These are phyloP conservation scores for Neurospora sp. DNA, from an alignment of 495 filamentous ascomycete genomes.

Conservation along the genomic window DNA sequence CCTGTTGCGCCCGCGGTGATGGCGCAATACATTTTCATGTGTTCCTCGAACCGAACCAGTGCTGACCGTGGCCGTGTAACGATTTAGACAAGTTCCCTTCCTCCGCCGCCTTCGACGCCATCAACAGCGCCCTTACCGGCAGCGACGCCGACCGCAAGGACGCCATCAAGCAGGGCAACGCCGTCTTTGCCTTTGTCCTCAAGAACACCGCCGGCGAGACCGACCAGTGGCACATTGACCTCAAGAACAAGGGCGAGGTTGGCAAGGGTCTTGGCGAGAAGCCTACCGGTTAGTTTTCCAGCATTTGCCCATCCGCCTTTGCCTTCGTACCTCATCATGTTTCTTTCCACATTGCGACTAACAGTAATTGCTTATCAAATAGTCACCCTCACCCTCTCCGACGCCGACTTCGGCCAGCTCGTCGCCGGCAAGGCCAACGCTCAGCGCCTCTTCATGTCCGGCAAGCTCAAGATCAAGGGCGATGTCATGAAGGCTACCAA, in stretches of 20 bases:
- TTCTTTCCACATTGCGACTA: not conserved
- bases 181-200: constrained; percentile 81
- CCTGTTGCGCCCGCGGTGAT: not conserved
- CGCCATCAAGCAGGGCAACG: constrained; percentile 77
- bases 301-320: not conserved
- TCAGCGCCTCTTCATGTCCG: constrained; percentile 90
- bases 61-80: constrained; percentile 2
- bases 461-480: constrained; percentile 95
- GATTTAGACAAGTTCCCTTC: constrained; percentile 73
- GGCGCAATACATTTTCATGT: not conserved
- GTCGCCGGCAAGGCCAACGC: constrained; percentile 85
- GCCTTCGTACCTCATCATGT: not conserved
- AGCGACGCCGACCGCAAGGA: constrained; percentile 70
- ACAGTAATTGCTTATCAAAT: constrained; percentile 21
- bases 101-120: constrained; percentile 82
- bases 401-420: constrained; percentile 74
- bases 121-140: constrained; percentile 61
- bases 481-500: constrained; percentile 99
- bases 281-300: constrained; percentile 57
- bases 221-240: constrained; percentile 87
- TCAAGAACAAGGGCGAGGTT: constrained; percentile 81
- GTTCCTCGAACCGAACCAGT: not conserved
- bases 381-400: constrained; percentile 75
- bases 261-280: constrained; percentile 69
- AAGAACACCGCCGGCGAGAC: constrained; percentile 76